Conservation (phyloP, 768 basidiomycete genomes). For the Agrocybe praecox region DNA sequence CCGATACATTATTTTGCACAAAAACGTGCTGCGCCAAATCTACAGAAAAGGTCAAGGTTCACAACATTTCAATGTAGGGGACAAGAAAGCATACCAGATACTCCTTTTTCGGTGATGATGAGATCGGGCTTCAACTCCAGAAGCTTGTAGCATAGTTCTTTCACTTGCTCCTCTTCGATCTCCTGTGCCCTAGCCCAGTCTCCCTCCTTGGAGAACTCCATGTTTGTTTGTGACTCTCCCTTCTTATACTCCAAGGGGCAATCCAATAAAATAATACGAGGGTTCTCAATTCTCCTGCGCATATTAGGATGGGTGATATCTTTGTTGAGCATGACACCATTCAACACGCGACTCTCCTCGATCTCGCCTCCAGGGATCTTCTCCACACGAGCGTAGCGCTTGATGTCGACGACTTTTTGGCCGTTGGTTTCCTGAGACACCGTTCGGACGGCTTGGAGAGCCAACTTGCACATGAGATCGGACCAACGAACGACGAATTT, state of each 20-base stretch:
- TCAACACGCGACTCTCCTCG: slow-evolving; percentile 85
- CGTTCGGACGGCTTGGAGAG: slow-evolving; percentile 88
- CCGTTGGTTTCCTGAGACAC: slow-evolving; percentile 80
- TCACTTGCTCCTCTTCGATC: slow-evolving; percentile 97
- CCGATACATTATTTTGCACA: slow-evolving; percentile 85
- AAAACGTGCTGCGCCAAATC: slow-evolving; percentile 94
- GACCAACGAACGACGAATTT: slow-evolving; percentile 97
- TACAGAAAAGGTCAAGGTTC: slow-evolving; percentile 25
- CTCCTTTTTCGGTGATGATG: slow-evolving; percentile 96
- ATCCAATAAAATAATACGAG: slow-evolving; percentile 86
- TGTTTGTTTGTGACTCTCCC: slow-evolving; percentile 97
- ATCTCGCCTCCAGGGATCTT: slow-evolving; percentile 98
- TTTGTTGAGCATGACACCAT: slow-evolving; percentile 97
- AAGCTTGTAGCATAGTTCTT: slow-evolving; percentile 79
- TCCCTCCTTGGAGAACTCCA: slow-evolving; percentile 92
- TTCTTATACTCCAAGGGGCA: slow-evolving; percentile 99
- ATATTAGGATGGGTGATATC: slow-evolving; percentile 98
- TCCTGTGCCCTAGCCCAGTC: slow-evolving; percentile 93
- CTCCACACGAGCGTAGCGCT: slow-evolving; percentile 96
- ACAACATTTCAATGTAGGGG: neutral
- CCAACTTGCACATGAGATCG: slow-evolving; percentile 96
- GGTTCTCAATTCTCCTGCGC: slow-evolving; percentile 88
- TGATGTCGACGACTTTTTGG: slow-evolving; percentile 92
- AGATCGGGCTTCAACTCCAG: slow-evolving; percentile 95
- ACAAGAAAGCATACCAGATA: slow-evolving; percentile 70